These are phyloP conservation scores for Cyclostephanos invisitatus DNA, from an alignment of 108 stramenopile species.

Conservation along the genomic window DNA sequence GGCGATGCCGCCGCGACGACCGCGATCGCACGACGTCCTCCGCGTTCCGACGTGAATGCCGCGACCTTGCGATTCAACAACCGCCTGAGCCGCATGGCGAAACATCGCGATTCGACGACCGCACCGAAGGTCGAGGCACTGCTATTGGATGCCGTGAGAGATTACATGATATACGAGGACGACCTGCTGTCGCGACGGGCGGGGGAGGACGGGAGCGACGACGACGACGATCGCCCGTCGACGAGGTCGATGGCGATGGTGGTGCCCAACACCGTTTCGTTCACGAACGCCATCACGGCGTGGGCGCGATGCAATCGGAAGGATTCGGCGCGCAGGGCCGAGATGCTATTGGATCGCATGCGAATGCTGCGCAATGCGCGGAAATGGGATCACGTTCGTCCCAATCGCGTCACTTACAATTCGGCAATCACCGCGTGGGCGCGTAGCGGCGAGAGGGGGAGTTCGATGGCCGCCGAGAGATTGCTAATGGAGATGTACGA, in stretches of 20 bases:
- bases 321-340: conserved; percentile 41
- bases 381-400: conserved; percentile 51
- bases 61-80: conserved; percentile 49
- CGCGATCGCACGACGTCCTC: not conserved
- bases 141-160: conserved; percentile 28
- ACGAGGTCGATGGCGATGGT: conserved; percentile 9
- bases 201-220: not conserved
- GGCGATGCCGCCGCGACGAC: not conserved
- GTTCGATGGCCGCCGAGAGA: conserved; percentile 39
- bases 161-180: conserved; percentile 18
- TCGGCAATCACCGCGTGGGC: conserved; percentile 60
- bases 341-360: conserved; percentile 42
- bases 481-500: conserved; percentile 53
- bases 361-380: conserved; percentile 18
- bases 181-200: not conserved
- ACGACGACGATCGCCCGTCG: not conserved
- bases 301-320: conserved; percentile 62
- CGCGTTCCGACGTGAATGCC: conserved; percentile 37
- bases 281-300: conserved; percentile 61
- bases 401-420: conserved; percentile 67
- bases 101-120: conserved; percentile 28
- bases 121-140: conserved; percentile 40
- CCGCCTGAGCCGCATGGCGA: conserved; percentile 31
- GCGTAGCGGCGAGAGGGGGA: conserved; percentile 25
- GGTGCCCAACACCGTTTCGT: conserved; percentile 43